Base-by-base conservation (phyloP, 108 stramenopile species). In the Fistulifera solaris region DNA sequence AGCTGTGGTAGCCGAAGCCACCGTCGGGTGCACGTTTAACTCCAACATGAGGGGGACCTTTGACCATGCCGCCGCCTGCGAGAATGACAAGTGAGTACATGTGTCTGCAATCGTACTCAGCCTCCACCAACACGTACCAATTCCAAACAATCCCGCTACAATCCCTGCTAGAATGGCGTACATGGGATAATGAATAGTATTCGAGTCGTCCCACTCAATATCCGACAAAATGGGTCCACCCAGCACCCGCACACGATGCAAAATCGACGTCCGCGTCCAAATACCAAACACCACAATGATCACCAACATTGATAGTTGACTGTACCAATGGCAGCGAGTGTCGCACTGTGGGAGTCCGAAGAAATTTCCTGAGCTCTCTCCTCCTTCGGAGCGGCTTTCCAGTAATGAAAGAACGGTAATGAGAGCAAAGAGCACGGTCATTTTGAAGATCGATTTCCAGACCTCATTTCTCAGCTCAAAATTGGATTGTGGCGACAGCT, bases 91-190 rank as follows among this genome's bases (percentile, higher is more conserved):
- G n/a, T n/a, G n/a, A n/a, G n/a, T n/a, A n/a, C n/a, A n/a, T n/a
- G n/a, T n/a, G n/a, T n/a, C 40, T n/a, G n/a, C n/a, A n/a, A n/a
- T n/a, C n/a, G n/a, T n/a, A n/a, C n/a, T n/a, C n/a, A n/a, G n/a
- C n/a, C n/a, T n/a, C n/a, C 8, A 35, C 6, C 31, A 45, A 45
- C 6, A 11, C 44, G 44, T 45, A 45, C 87, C 79, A 42, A 94
- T 63, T 2, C 89, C 94, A 59, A 89, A 95, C 77, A 95, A 66
- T 2, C 94, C 94, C 5, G 91, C 94, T 45, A 78, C 77, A 38
- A 93, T 67, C 2, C 94, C 94, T 12, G 94, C 94, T 1, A 92
- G 46, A 43, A 73, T 70, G 42, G 87, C 87, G n/a, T 91, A 53
- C 1, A 65, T 22, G 2, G 94, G 91, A 65, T 91, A 95, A 21